Evolutionary conservation across 2,329 filamentous ascomycete genomes (phyloP).

Genomic region (Lojkania enalia): DNA sequence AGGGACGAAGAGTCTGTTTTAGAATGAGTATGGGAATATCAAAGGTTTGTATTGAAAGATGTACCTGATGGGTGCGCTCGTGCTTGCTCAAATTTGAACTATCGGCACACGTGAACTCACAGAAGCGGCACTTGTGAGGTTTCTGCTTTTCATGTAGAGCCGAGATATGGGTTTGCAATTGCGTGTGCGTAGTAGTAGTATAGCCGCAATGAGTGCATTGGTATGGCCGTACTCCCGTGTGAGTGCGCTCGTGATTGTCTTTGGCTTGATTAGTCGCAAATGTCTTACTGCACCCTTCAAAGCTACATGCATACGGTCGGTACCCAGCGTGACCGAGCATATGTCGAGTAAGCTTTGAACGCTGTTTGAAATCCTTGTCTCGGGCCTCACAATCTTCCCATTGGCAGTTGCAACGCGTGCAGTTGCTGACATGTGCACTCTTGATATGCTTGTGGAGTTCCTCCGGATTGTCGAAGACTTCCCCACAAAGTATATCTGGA

Average conservation of each 20-base stretch:
- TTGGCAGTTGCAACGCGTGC: constrained; percentile 39
- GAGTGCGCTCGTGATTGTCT: constrained; percentile 45
- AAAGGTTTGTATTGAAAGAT: constrained; percentile 1
- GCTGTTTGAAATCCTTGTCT: constrained; percentile 45
- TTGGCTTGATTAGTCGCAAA: constrained; percentile 47
- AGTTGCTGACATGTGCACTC: constrained; percentile 39
- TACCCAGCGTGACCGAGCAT: constrained; percentile 43
- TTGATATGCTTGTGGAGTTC: constrained; percentile 43
- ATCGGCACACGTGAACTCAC: constrained; percentile 45
- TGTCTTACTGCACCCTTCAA: constrained; percentile 40
- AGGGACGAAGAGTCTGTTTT: constrained; percentile 39
- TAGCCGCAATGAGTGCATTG: constrained; percentile 42
- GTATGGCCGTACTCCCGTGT: constrained; percentile 43
- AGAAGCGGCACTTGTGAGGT: constrained; percentile 43
- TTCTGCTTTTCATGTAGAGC: constrained; percentile 43
- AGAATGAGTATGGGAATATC: constrained; percentile 5
- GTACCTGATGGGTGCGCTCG: constrained; percentile 42
- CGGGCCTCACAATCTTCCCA: constrained; percentile 41
- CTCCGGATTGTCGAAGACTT: constrained; percentile 31
- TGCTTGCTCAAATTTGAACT: constrained; percentile 44
- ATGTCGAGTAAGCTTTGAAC: constrained; percentile 44
- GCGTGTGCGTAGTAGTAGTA: constrained; percentile 45
- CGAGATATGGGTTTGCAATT: constrained; percentile 43
- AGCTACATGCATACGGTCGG: constrained; percentile 42
- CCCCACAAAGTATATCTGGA: constrained; percentile 31